phyloP scores from a whole-genome alignment of 2,329 filamentous ascomycete species.

The Magnaporthiopsis rhizophila region DNA sequence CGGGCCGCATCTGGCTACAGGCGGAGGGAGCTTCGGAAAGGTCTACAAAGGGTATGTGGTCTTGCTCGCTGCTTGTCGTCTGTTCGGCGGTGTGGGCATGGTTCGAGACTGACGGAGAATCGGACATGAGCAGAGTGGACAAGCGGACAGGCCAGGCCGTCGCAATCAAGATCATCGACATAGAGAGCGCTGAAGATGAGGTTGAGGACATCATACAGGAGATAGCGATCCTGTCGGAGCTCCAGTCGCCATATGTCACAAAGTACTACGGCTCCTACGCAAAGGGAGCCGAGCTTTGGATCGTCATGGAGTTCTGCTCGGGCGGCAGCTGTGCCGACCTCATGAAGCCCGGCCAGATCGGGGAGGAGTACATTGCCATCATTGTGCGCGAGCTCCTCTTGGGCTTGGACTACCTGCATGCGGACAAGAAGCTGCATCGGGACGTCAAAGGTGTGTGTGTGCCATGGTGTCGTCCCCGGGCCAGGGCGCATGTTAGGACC shows the following conservation, averaged over 20 bases:
- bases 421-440: constrained; percentile 90
- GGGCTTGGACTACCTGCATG: constrained; percentile 86
- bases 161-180: constrained; percentile 97
- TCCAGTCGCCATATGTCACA: constrained; percentile 93
- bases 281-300: constrained; percentile 95
- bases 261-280: constrained; percentile 97
- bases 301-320: constrained; percentile 98
- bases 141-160: constrained; percentile 88
- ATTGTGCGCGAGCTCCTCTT: constrained; percentile 84
- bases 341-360: constrained; percentile 86
- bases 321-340: constrained; percentile 93
- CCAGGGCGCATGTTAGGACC: not conserved
- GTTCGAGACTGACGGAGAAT: not conserved
- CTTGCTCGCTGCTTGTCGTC: constrained; percentile 8
- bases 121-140: constrained; percentile 60
- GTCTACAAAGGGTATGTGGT: constrained; percentile 82
- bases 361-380: constrained; percentile 95
- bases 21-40: constrained; percentile 95
- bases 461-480: not conserved
- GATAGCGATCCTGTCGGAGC: constrained; percentile 91
- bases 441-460: constrained; percentile 75
- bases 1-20: constrained; percentile 32
- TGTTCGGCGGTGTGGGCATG: constrained; percentile 3
- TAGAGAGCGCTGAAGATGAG: constrained; percentile 97
- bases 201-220: constrained; percentile 99